These are phyloP conservation scores for Notholithocarpus densiflorus DNA, from an alignment of 306 rosid species.

Conservation along the genomic window DNA sequence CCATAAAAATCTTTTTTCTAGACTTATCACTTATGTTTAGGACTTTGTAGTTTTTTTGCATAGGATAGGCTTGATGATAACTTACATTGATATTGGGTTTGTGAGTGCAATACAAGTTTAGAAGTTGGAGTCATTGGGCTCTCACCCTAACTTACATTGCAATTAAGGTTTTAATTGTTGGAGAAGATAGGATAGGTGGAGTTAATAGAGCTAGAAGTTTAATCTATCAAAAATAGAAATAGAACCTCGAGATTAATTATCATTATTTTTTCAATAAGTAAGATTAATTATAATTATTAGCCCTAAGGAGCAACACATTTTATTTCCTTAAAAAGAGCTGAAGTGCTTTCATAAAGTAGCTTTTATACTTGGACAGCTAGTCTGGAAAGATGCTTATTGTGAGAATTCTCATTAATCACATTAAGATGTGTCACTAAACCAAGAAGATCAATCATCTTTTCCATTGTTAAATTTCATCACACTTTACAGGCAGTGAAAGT, in stretches of 20 bases:
- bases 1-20: not conserved
- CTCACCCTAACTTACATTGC: not conserved
- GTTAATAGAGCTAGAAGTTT: not conserved
- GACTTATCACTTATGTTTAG: not conserved
- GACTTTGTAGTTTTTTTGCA: not conserved
- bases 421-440: no score
- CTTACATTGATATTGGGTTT: not conserved
- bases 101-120: not conserved
- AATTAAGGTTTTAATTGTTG: not conserved
- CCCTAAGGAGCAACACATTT: no score
- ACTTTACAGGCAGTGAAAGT: no score
- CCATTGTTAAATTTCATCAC: no score
- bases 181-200: not conserved
- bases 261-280: not conserved
- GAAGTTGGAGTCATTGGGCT: not conserved
- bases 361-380: no score
- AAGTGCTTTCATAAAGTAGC: no score
- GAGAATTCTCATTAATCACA: no score
- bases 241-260: not conserved
- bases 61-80: not conserved
- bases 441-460: no score
- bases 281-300: no score
- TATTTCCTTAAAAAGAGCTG: no score
- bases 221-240: no score
- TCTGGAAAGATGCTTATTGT: no score